Conservation (phyloP, 2,329 filamentous ascomycete species). For the Arthrobotrys pseudoclavata region DNA sequence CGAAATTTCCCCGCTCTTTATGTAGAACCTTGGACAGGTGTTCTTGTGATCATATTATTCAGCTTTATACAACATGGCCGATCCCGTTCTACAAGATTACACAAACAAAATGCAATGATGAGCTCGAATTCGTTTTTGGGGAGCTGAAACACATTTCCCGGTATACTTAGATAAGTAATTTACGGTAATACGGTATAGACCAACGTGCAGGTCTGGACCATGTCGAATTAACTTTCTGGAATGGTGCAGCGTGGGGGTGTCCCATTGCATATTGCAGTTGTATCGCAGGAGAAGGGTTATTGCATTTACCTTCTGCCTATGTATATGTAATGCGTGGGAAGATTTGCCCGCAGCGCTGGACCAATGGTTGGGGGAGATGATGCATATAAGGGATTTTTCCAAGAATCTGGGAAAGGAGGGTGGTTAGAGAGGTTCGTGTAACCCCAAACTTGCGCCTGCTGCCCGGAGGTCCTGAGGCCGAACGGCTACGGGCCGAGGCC, state of each 20-base stretch:
- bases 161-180: background rate
- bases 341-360: background rate
- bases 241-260: conserved; percentile 19
- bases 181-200: conserved; percentile 25
- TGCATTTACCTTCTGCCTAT: background rate
- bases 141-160: background rate
- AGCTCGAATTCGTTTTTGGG: background rate
- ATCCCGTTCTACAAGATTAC: conserved; percentile 15
- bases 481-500: conserved; percentile 24
- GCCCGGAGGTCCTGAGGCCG: conserved; percentile 24
- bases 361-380: conserved; percentile 24
- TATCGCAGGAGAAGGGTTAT: conserved; percentile 7
- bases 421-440: conserved; percentile 19
- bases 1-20: background rate
- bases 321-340: conserved; percentile 13
- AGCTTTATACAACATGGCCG: background rate
- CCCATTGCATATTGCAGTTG: background rate
- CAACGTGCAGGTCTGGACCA: conserved; percentile 7
- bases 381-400: conserved; percentile 6
- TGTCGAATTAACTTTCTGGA: conserved; percentile 2
- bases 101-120: conserved; percentile 20
- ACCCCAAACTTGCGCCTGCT: conserved; percentile 19
- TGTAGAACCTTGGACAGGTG: background rate
- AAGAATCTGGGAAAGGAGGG: conserved; percentile 20
- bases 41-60: conserved; percentile 17